These are phyloP conservation scores for Collybiopsis luxurians DNA, from an alignment of 768 basidiomycete species.

Conservation along the genomic window DNA sequence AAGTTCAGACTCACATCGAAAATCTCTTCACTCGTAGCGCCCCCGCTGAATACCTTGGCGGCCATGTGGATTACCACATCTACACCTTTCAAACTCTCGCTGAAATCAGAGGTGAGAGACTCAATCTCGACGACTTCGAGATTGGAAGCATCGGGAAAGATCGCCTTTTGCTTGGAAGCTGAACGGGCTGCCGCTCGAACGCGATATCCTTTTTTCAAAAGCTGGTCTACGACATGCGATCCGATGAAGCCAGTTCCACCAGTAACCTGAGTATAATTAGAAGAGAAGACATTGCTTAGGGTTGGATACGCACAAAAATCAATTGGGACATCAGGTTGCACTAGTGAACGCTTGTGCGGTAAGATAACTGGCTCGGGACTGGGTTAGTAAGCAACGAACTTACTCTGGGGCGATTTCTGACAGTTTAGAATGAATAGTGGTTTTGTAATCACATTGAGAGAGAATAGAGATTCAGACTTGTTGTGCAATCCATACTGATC, in stretches of 20 bases:
- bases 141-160: constrained; percentile 4
- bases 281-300: no score
- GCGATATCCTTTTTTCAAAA: constrained; percentile 9
- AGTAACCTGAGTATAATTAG: constrained; percentile 8
- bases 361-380: no score
- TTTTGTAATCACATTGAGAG: no score
- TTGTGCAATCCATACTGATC: no score
- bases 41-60: constrained; percentile 8
- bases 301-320: no score
- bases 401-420: no score
- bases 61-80: constrained; percentile 12
- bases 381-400: no score
- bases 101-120: neutral
- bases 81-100: constrained; percentile 4
- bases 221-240: constrained; percentile 10
- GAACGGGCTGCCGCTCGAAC: constrained; percentile 10
- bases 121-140: constrained; percentile 9
- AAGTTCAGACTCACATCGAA: neutral
- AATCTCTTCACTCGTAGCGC: constrained; percentile 1
- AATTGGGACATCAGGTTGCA: no score
- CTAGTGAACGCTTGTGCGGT: no score
- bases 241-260: constrained; percentile 15
- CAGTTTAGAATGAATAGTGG: no score
- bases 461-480: no score
- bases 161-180: neutral